phyloP scores from a whole-genome alignment of 2,329 filamentous ascomycete genomes.

The Pseudopithomyces maydicus region DNA sequence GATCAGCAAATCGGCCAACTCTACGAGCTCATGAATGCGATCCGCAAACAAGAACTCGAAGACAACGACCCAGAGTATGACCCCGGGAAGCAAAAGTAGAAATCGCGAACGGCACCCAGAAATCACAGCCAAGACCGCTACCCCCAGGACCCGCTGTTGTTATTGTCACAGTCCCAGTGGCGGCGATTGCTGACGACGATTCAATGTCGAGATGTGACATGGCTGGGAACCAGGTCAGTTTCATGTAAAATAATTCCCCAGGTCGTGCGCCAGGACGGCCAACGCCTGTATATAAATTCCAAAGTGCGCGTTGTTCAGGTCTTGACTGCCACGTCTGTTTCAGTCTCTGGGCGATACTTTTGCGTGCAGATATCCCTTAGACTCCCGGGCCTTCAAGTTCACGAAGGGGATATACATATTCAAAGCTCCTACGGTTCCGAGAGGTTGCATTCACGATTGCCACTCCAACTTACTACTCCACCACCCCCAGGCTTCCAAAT shows the following conservation, averaged over 20 bases:
- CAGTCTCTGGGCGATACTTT: too few relatives aligned
- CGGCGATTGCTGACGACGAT: background rate
- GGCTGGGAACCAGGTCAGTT: background rate
- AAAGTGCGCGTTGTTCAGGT: background rate
- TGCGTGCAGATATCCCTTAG: too few relatives aligned
- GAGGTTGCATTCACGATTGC: too few relatives aligned
- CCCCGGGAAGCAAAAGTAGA: constrained; percentile 34
- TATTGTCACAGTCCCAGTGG: background rate
- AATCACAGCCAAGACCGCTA: background rate
- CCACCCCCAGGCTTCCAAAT: too few relatives aligned
- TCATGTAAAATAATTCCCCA: background rate
- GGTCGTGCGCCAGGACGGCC: background rate
- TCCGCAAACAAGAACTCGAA: constrained; percentile 59
- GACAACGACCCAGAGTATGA: constrained; percentile 52
- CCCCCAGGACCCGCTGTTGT: background rate
- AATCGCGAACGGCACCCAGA: background rate
- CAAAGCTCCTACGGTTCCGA: too few relatives aligned
- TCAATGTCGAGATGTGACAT: background rate
- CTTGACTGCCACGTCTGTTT: too few relatives aligned
- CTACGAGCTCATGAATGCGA: constrained; percentile 91
- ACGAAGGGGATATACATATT: too few relatives aligned
- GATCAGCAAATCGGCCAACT: constrained; percentile 93
- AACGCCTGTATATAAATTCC: background rate
- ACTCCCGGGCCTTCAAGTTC: too few relatives aligned
- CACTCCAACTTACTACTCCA: too few relatives aligned